phyloP scores from a whole-genome alignment of 345 rosid genomes.

The Cardamine chenopodiifolia region DNA sequence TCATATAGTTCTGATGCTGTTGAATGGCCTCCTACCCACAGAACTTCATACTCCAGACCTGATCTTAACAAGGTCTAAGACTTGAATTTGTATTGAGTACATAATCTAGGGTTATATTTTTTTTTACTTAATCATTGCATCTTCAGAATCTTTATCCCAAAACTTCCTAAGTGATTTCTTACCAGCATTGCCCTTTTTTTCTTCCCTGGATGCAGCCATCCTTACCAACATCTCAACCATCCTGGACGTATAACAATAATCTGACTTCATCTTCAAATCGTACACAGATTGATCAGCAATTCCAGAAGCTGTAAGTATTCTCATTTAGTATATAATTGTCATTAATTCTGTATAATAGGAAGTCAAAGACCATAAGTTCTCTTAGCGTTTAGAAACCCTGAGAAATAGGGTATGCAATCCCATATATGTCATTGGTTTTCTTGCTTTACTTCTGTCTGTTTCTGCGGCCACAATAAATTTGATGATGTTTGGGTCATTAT shows the following conservation, averaged over 20 bases:
- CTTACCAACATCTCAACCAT: constrained; percentile 49
- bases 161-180: neutral
- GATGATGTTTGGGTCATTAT: neutral
- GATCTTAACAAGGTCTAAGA: constrained; percentile 50
- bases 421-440: neutral
- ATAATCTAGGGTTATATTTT: neutral
- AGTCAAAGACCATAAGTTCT: neutral
- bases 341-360: constrained; percentile 4
- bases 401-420: neutral
- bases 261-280: constrained; percentile 48
- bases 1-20: constrained; percentile 46
- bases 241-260: constrained; percentile 55
- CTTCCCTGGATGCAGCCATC: constrained; percentile 52
- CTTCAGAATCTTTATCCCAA: neutral
- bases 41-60: constrained; percentile 42
- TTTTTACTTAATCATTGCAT: neutral
- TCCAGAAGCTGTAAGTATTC: constrained; percentile 75
- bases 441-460: neutral
- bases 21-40: constrained; percentile 52
- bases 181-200: constrained; percentile 22
- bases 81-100: neutral
- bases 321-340: constrained; percentile 4
- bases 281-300: constrained; percentile 67
- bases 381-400: constrained; percentile 3
- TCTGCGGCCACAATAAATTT: neutral